These are phyloP conservation scores for Umbilicaria muhlenbergii DNA, from an alignment of 495 filamentous ascomycete species.

Conservation along the genomic window DNA sequence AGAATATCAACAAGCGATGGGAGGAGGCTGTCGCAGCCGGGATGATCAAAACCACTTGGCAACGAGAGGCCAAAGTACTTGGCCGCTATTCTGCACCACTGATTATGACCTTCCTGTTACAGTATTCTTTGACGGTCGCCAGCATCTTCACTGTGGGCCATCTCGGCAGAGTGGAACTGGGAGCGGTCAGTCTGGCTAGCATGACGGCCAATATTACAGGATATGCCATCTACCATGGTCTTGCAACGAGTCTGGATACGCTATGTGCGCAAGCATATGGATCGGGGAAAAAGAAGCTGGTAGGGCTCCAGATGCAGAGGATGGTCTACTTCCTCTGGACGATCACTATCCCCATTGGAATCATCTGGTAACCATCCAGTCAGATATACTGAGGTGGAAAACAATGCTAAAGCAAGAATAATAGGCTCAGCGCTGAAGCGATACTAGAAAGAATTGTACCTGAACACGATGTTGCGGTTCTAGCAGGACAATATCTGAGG, in stretches of 20 bases:
- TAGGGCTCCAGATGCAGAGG: conserved; percentile 56
- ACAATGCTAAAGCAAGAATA: too few species aligned
- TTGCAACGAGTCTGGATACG: conserved; percentile 60
- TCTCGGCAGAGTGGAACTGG: conserved; percentile 46
- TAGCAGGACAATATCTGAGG: conserved; percentile 54
- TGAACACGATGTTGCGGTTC: conserved; percentile 41
- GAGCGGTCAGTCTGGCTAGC: conserved; percentile 46
- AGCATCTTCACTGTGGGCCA: conserved; percentile 55
- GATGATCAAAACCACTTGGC: conserved; percentile 69
- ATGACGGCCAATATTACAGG: conserved; percentile 64
- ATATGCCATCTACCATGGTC: conserved; percentile 54
- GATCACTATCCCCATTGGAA: conserved; percentile 52
- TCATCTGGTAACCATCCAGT: conserved; percentile 36
- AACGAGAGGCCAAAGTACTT: conserved; percentile 60
- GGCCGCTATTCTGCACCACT: conserved; percentile 45
- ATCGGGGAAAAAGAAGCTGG: conserved; percentile 49
- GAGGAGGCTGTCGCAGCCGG: conserved; percentile 58
- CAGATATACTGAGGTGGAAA: too few species aligned
- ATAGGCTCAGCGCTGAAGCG: conserved; percentile 29
- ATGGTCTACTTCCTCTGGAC: conserved; percentile 50
- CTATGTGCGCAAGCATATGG: conserved; percentile 67
- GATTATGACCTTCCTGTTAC: conserved; percentile 56
- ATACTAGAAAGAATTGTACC: conserved; percentile 49
- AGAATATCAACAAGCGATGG: conserved; percentile 44
- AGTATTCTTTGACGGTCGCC: conserved; percentile 58